These are phyloP conservation scores for Leccinum angustisporum DNA, from an alignment of 1,284 basidiomycete species.

Conservation along the genomic window DNA sequence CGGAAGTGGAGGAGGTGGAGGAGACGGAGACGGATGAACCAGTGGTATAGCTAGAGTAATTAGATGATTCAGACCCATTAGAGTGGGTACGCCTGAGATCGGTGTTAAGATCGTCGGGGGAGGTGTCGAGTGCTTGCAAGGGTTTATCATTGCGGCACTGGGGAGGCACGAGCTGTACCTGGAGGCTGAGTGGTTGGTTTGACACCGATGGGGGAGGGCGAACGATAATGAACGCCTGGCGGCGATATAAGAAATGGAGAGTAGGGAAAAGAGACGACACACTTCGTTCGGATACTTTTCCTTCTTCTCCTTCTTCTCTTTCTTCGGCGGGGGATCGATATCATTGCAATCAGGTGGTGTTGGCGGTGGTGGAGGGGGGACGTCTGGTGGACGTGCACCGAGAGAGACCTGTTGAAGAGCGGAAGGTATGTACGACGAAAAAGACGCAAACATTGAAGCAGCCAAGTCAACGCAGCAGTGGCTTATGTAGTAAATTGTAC, in stretches of 20 bases:
- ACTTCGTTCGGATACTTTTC: slow-evolving; percentile 58
- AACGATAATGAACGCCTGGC: slow-evolving; percentile 82
- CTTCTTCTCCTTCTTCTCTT: slow-evolving; percentile 50
- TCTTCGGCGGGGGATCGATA: slow-evolving; percentile 30
- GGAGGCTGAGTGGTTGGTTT: slow-evolving; percentile 89
- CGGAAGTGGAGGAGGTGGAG: slow-evolving; percentile 49
- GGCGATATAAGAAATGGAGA: slow-evolving; percentile 12
- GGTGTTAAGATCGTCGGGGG: slow-evolving; percentile 20
- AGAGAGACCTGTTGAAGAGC: slow-evolving; percentile 39
- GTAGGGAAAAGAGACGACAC: slow-evolving; percentile 15
- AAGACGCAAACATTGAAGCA: slow-evolving; percentile 58
- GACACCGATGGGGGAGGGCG: slow-evolving; percentile 81
- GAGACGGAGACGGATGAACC: slow-evolving; percentile 51
- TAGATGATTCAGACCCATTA: slow-evolving; percentile 38
- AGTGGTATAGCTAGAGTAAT: slow-evolving; percentile 40
- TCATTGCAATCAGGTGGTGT: neutral
- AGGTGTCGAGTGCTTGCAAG: slow-evolving; percentile 40
- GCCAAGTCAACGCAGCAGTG: neutral
- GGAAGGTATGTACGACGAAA: slow-evolving; percentile 62
- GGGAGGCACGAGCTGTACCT: slow-evolving; percentile 88
- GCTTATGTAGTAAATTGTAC: slow-evolving; percentile 18
- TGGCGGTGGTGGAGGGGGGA: slow-evolving; percentile 21
- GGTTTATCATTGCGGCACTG: slow-evolving; percentile 42
- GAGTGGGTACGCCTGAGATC: slow-evolving; percentile 41
- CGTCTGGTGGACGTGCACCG: slow-evolving; percentile 20